Base-by-base conservation (phyloP, 768 basidiomycete species). In the Mrakia blollopis region DNA sequence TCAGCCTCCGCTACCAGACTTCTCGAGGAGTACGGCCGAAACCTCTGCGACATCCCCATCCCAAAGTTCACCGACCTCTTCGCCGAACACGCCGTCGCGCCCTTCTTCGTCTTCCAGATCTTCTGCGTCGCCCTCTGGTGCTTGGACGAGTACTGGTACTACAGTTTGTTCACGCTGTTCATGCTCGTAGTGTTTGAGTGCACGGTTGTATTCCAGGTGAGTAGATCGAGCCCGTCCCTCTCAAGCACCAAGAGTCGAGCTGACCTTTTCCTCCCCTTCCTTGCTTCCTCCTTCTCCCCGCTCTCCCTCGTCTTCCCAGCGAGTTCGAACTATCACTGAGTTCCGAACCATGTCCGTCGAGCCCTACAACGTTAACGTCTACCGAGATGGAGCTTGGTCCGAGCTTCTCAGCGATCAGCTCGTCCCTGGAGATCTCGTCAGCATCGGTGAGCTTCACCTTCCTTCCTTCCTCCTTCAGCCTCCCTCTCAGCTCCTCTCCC, bases 141-240 rank as follows among this genome's bases (percentile, higher is more conserved):
- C 82, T 84, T 99, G 80, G 97, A 99, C 81, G 97, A 98, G 83
- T 99, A 98, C 83, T 98, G 94, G 95, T 98, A 97, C 83, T 99
- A 98, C 86, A 85, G 92, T 75, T 83, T 99, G 57, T 99, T 99
- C 85, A 98, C 97, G 2, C 87, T 95, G 35, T 98, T 99, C 88
- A 99, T 99, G 97, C 87, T 99, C 50, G 85, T 99, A 67, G 91
- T 97, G 79, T 99, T 99, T 82, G 97, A 99, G 85, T 98, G 95
- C 85, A 98, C 97, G 1, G 94, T 97, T 32, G 96, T 98, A 41
- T 98, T 92, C 89, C 97, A 98, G 90, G 94, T 92, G 79, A 70
- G 90, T 84, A 25, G 23, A 47, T 60, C 54, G 44, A 9, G 14
- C 11, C 14, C 44, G 11, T 44, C 44, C 10, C 44, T 44, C 44